These are phyloP conservation scores for Luffa acutangula DNA, from an alignment of 306 rosid species.

Conservation along the genomic window DNA sequence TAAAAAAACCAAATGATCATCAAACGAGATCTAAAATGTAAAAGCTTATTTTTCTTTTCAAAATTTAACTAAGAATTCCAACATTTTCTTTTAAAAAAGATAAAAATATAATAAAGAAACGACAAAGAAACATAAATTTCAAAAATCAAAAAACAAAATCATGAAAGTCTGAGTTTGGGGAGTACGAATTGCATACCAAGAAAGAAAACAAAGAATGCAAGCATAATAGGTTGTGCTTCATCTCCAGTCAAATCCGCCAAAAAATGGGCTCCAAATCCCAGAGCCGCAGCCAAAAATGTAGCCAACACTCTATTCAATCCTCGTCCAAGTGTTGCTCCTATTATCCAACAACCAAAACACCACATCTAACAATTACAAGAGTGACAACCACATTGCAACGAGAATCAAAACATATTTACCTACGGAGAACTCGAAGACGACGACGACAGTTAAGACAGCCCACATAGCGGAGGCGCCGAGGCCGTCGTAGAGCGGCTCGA, in stretches of 20 bases:
- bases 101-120: too few relatives aligned
- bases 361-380: too few relatives aligned
- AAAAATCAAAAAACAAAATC: too few relatives aligned
- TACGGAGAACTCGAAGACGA: neutral
- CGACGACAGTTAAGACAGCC: slow-evolving; percentile 63
- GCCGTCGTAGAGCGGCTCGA: slow-evolving; percentile 60
- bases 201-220: slow-evolving; percentile 12
- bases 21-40: too few relatives aligned
- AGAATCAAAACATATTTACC: neutral
- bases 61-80: too few relatives aligned
- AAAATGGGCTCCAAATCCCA: slow-evolving; percentile 21
- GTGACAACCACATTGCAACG: neutral
- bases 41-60: too few relatives aligned
- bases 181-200: slow-evolving; percentile 6
- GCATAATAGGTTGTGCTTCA: slow-evolving; percentile 19
- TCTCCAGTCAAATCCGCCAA: slow-evolving; percentile 21
- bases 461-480: slow-evolving; percentile 87
- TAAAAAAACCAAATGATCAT: too few relatives aligned
- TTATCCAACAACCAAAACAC: too few relatives aligned
- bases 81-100: too few relatives aligned
- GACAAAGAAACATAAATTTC: too few relatives aligned
- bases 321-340: slow-evolving; percentile 21
- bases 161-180: neutral
- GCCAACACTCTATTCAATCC: slow-evolving; percentile 29
- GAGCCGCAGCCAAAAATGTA: slow-evolving; percentile 22